Evolutionary conservation across 1,139 yeast genomes (phyloP).

Genomic region (Protomyces macrosporus): DNA sequence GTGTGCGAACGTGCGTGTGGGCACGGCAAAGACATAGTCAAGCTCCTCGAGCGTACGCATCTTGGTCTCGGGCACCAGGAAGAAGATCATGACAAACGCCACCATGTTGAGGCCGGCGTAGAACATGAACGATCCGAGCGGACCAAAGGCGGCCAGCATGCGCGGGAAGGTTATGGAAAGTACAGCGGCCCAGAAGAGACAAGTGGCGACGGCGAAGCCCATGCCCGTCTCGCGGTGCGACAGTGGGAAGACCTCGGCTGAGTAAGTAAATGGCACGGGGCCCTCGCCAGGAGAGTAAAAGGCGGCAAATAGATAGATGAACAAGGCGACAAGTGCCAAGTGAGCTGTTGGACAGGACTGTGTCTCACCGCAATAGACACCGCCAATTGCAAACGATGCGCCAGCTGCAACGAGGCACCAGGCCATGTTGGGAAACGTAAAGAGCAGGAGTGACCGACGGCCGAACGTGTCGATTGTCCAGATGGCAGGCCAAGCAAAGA

Average conservation of each 20-base stretch:
- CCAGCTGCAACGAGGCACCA: constrained; percentile 66
- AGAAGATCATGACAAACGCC: constrained; percentile 50
- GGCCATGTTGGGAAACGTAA: constrained; percentile 73
- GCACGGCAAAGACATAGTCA: constrained; percentile 44
- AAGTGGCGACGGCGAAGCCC: constrained; percentile 76
- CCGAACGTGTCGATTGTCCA: constrained; percentile 77
- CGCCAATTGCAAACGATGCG: constrained; percentile 64
- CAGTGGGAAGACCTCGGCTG: constrained; percentile 82
- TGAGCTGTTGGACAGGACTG: constrained; percentile 43
- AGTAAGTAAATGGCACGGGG: constrained; percentile 87
- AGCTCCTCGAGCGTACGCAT: constrained; percentile 57
- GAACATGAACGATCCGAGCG: constrained; percentile 84
- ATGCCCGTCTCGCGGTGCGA: constrained; percentile 81
- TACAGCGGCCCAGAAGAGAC: constrained; percentile 81
- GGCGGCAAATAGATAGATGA: constrained; percentile 66
- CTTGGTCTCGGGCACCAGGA: constrained; percentile 59
- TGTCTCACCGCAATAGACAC: constrained; percentile 33
- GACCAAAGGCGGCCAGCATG: constrained; percentile 56
- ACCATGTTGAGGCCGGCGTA: constrained; percentile 82
- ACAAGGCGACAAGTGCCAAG: constrained; percentile 60
- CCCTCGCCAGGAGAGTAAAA: constrained; percentile 85
- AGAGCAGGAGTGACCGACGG: constrained; percentile 61
- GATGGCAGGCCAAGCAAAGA: constrained; percentile 79
- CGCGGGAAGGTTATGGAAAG: constrained; percentile 83
- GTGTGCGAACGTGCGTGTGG: constrained; percentile 38